phyloP scores from a whole-genome alignment of 2,329 filamentous ascomycete species.

The Fusarium illudens region DNA sequence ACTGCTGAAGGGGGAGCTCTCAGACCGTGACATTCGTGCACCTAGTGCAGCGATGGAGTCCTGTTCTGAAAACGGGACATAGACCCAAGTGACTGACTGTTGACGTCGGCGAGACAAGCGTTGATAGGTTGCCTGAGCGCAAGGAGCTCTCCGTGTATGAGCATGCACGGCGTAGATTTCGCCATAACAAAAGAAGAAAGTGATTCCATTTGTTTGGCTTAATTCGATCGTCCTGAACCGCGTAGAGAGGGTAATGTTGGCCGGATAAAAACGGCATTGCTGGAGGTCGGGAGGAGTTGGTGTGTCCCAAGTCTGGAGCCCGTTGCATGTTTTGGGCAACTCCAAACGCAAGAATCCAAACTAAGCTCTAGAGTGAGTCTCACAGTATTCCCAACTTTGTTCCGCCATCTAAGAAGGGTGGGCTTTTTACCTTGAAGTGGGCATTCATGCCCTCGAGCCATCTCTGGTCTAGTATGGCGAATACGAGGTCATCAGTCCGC shows the following conservation, averaged over 20 bases:
- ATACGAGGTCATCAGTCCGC: constrained; percentile 13
- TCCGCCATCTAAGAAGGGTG: background rate
- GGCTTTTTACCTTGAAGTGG: constrained; percentile 18
- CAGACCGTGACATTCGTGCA: background rate
- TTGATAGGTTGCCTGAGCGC: constrained; percentile 11
- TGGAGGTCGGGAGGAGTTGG: constrained; percentile 15
- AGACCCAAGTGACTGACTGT: constrained; percentile 18
- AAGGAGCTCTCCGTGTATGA: constrained; percentile 14
- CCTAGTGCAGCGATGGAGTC: constrained; percentile 19
- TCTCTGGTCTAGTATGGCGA: constrained; percentile 5
- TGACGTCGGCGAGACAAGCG: constrained; percentile 9
- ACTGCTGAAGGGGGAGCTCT: background rate
- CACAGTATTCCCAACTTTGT: too few relatives aligned
- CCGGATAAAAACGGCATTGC: constrained; percentile 13
- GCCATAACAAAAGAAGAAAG: constrained; percentile 9
- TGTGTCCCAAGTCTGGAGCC: constrained; percentile 25
- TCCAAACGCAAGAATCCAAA: constrained; percentile 17
- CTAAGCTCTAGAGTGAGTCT: background rate
- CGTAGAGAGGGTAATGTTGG: background rate
- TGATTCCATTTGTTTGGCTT: constrained; percentile 3
- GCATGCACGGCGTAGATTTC: constrained; percentile 22
- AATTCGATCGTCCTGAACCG: constrained; percentile 23
- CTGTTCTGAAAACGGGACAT: constrained; percentile 19
- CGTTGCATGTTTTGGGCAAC: constrained; percentile 2
- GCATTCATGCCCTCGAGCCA: constrained; percentile 1